A percentile compares a stretch with the other conserved stretches of the same genome.
Conservation (phyloP, 768 basidiomycete genomes). For the Collybia nuda region DNA sequence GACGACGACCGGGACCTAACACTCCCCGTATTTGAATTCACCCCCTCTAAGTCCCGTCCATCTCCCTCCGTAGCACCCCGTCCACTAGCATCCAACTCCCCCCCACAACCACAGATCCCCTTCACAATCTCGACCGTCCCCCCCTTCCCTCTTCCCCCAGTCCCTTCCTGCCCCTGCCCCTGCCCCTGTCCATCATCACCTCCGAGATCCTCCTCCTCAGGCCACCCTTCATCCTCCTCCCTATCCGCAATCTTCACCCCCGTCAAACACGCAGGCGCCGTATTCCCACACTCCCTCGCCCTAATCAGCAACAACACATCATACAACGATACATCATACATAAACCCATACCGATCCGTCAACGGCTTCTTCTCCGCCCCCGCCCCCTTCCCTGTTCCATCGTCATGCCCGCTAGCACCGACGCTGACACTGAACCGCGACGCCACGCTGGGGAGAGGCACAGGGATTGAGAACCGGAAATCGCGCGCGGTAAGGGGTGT, state of each 20-base stretch:
- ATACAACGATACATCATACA: slow-evolving; percentile 83
- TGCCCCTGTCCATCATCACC: slow-evolving; percentile 30
- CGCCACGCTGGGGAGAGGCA: slow-evolving; percentile 53
- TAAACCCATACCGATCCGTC: slow-evolving; percentile 89
- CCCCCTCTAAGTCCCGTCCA: not conserved
- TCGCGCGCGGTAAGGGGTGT: slow-evolving; percentile 71
- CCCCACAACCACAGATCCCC: slow-evolving; percentile 44
- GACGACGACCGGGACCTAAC: slow-evolving; percentile 52
- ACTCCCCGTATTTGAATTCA: slow-evolving; percentile 26
- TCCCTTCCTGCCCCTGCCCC: too few species aligned
- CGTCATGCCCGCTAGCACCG: too few species aligned
- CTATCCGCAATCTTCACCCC: slow-evolving; percentile 87
- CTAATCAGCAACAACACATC: slow-evolving; percentile 76
- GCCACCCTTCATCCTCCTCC: slow-evolving; percentile 77
- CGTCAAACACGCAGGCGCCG: slow-evolving; percentile 82
- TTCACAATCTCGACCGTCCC: slow-evolving; percentile 46
- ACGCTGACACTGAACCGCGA: slow-evolving; percentile 52
- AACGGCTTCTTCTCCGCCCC: too few species aligned
- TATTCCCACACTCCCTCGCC: slow-evolving; percentile 68
- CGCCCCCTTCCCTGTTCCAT: slow-evolving; percentile 46
- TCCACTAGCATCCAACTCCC: slow-evolving; percentile 20
- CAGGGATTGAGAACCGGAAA: slow-evolving; percentile 76
- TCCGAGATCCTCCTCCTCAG: slow-evolving; percentile 59
- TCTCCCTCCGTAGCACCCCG: not conserved
- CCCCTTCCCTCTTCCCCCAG: slow-evolving; percentile 17